Evolutionary conservation across 2,329 filamentous ascomycete genomes (phyloP).

Genomic region (Pseudocercospora macadamiae): DNA sequence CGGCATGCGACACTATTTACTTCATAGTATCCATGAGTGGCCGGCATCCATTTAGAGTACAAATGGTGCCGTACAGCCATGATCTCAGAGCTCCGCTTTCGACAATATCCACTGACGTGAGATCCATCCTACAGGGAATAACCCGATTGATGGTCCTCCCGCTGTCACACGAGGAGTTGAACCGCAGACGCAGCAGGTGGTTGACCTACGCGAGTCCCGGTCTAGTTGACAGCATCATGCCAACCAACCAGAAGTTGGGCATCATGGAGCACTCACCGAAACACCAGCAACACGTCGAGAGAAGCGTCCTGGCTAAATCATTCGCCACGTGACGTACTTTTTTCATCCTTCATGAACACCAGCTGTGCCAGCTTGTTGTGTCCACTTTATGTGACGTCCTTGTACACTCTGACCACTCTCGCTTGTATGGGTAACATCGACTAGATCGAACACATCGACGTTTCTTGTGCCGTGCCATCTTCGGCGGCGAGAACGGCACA

Average conservation of each 20-base stretch:
- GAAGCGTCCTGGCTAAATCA: neutral
- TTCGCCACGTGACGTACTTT: conserved; percentile 11
- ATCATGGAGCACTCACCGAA: neutral
- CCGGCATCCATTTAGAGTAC: neutral
- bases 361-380: no score
- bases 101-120: neutral
- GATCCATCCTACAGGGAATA: neutral
- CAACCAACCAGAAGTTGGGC: neutral
- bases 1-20: neutral
- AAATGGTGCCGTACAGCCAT: neutral
- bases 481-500: no score
- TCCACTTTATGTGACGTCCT: neutral
- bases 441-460: no score
- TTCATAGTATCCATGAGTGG: neutral
- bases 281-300: no score
- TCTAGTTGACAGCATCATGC: neutral
- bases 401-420: neutral
- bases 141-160: neutral
- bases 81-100: conserved; percentile 4
- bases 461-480: no score
- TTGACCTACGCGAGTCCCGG: neutral
- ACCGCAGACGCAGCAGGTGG: neutral
- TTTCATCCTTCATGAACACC: neutral
- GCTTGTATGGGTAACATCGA: neutral
- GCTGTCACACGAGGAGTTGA: neutral